Base-by-base conservation (phyloP, 1,139 yeast species). In the Meyerozyma elateridarum region DNA sequence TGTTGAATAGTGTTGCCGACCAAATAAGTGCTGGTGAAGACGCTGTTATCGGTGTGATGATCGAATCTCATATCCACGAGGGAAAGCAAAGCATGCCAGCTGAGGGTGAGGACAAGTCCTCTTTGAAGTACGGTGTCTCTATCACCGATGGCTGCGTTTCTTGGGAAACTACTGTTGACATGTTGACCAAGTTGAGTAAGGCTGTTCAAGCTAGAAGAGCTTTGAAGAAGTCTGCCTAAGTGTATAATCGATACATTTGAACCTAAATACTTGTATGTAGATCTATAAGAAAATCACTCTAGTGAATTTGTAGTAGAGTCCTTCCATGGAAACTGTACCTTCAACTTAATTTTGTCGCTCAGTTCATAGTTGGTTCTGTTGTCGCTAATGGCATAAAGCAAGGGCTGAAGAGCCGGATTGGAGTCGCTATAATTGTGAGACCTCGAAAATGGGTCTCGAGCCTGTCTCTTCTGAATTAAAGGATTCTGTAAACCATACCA, bases 141-240 rank as follows among this genome's bases (percentile, higher is more conserved):
- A 87, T 91, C 59, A 91, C 98, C 37, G 98, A 91, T 59, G 95
- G 93, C 20, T 91, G 98, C 69, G 95, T 91, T 34, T 71, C 83
- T 36, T 88, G 95, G 94, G 95, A 87, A 42, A 68, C 85, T 32
- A 91, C 98, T 30, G 95, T 73, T 31, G 67, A 55, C 18, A 89
- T 89, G 79, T 77, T 91, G 54, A 74, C 67, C 31, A 78, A 79
- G 45, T 74, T 91, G 48, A 83, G 96, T 35, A 72, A 62, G 32
- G 95, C 97, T 36, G 96, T 89, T 27, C 75, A 76, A 60, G 58
- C 72, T 36, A 84, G 96, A 76, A 82, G 96, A 70, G 49, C 52
- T 20, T 42, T 48, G 33, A 45, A 36, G 24, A 32, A 25, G n/a
- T 16, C 25, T 13, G 5, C 17, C 18, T 17, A 25, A 20, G 14